Evolutionary conservation across 148 eudicot genomes (phyloP), one percentile per base, ranked within the genome.

Genomic region (Heliosperma pusillum): DNA sequence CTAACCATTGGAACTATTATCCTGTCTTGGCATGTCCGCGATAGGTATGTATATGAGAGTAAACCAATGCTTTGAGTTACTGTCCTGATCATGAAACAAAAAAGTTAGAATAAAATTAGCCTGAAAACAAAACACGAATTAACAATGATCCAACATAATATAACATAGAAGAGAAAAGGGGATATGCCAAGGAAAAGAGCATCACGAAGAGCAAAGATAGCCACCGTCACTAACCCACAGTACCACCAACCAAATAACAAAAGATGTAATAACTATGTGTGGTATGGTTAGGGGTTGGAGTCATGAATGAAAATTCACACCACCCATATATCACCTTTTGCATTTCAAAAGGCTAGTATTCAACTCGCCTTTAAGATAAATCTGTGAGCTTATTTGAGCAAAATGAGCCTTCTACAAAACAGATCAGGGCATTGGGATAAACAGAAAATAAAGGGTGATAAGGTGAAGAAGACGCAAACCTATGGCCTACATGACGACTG

Each of bases 1-100:
- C 97, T 84, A 88, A 94, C 98, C 96, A 94, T 86, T 25, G 98
- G 98, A 75, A 94, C 97, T 45, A 94, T 93, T 80, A 94, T 94
- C 83, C 93, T 88, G 83, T 94, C 92, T 60, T 84, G 81, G 67
- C 92, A 86, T 33, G 88, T 82, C 84, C 83, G 88, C 22, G 82
- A 84, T 80, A 94, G 79, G 82, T 87, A 94, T 72, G 98, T 90
- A 78, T 88, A 94, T 7, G 98, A 94, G 52, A 94, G 81, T 47
- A 94, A 93, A 78, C 98, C 98, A 42, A 94, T 81, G 83, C 98
- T 94, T 80, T 87, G 97, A 64, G 96, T 91, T 71, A 84, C 71
- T 76, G 76, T 84, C 87, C 98, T 94, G 88, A 66, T 63, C 69
- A 84, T 70, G 71, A 71, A 19, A 82, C 27, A 82, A 74, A 62